Percentiles rank a stretch among this genome's conserved stretches.
Evolutionary conservation across 2,329 filamentous ascomycete genomes (phyloP).

Genomic region (Paecilomyces sp.): DNA sequence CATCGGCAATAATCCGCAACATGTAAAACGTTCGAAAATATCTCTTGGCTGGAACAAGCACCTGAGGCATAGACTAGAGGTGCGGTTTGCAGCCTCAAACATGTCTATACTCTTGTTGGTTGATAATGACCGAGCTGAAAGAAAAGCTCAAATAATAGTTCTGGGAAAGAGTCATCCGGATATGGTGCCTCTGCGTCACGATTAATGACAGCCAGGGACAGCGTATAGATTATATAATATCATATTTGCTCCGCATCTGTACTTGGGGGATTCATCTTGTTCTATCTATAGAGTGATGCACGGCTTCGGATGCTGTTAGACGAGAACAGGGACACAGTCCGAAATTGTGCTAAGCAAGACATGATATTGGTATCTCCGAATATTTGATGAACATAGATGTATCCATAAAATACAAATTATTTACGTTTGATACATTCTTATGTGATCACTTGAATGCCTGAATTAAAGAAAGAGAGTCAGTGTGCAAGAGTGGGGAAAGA

Average conservation of each 20-base stretch:
- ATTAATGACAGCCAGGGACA: too few species aligned
- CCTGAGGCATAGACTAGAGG: neutral
- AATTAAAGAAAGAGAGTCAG: neutral
- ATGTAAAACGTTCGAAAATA: neutral
- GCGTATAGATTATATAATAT: too few species aligned
- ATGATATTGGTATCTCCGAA: neutral
- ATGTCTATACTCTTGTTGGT: neutral
- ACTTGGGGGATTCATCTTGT: neutral
- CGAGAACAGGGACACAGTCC: too few species aligned
- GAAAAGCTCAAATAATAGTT: neutral
- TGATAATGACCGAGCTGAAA: neutral
- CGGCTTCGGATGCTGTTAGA: too few species aligned
- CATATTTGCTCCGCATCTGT: too few species aligned
- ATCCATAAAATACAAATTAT: neutral
- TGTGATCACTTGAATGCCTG: neutral
- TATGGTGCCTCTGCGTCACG: neutral
- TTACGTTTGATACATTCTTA: neutral
- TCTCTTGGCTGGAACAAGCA: neutral
- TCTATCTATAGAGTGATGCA: too few species aligned
- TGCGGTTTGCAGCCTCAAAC: neutral
- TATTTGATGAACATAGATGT: neutral
- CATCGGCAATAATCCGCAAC: neutral
- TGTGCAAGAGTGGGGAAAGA: neutral
- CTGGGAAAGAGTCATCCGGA: neutral
- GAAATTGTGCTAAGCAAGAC: neutral